Evolutionary conservation across 108 stramenopile genomes (phyloP), one percentile per base, ranked within the genome.

Genomic region (Cyclotella sp.): DNA sequence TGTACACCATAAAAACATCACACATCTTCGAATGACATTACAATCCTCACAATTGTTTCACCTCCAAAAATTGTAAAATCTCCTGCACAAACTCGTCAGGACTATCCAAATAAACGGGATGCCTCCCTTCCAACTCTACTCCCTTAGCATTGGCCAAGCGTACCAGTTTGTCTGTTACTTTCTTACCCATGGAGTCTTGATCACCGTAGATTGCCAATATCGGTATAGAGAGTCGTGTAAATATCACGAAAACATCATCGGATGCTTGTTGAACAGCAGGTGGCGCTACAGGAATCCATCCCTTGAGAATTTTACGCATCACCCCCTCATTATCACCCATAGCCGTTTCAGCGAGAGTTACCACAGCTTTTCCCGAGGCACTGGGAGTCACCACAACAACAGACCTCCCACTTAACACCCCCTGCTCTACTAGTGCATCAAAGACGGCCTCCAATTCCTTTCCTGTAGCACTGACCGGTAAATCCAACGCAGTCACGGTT

Each of bases 261-360:
- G 81, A 18, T 19, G 77, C 63, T 47, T 53, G 30, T 18, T 66
- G 39, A 11, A 89, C 87, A 15, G 88, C 59, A 27, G 45, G 39
- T 54, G 83, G 58, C 22, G 93, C 93, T 18, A 95, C 89, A 11
- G 93, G 90, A 41, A 95, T 89, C 93, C 93, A 95, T 0, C 54
- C 47, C 11, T 77, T 64, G 42, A 91, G 68, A 13, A 75, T 78
- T 14, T 46, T 46, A 12, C 24, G 34, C 55, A 88, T 63, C 40
- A 65, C 57, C 19, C 19, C 46, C 13, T 78, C 53, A 54, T 70
- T 46, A 57, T 66, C 67, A 51, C 73, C 27, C 18, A 15, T 24
- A 58, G 14, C 34, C n/a, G 29, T 63, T 55, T 71, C 62, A 28
- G 55, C 72, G 4, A 90, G 60, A 85, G 84, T 78, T 0, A 85